These are phyloP conservation scores for Kregervanrija fluxuum DNA, from an alignment of 805 yeast genomes.

Conservation along the genomic window DNA sequence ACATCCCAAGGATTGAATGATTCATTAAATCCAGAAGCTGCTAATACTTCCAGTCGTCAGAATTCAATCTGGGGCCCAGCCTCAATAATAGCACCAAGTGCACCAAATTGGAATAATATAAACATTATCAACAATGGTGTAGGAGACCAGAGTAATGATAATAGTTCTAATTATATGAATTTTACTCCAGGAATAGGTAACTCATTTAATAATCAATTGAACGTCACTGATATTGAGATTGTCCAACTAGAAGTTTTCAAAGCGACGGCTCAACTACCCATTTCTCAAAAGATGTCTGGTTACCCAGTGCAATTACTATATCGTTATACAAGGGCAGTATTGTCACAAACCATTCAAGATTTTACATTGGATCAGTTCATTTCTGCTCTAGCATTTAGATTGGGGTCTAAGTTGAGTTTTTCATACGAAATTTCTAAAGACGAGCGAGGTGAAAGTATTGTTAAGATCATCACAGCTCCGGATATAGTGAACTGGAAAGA, in stretches of 20 bases:
- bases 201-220: slow-evolving; percentile 3
- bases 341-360: slow-evolving; percentile 30
- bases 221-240: slow-evolving; percentile 24
- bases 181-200: slow-evolving; percentile 3
- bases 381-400: slow-evolving; percentile 28
- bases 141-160: background rate
- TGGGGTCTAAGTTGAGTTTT: slow-evolving; percentile 21
- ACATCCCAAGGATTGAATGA: too few relatives aligned
- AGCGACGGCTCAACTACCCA: slow-evolving; percentile 32
- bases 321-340: slow-evolving; percentile 28
- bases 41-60: slow-evolving; percentile 10
- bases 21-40: background rate
- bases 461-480: slow-evolving; percentile 21
- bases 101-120: slow-evolving; percentile 1
- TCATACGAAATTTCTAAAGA: slow-evolving; percentile 39
- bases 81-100: background rate
- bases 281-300: slow-evolving; percentile 11
- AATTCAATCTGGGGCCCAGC: slow-evolving; percentile 19
- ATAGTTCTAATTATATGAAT: slow-evolving; percentile 1
- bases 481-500: too few relatives aligned
- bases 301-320: slow-evolving; percentile 19
- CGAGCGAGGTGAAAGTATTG: slow-evolving; percentile 38
- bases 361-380: slow-evolving; percentile 15
- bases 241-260: slow-evolving; percentile 36
- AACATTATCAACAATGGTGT: background rate